Percentiles rank a stretch among this genome's conserved stretches.
phyloP scores from a whole-genome alignment of 768 basidiomycete genomes.

The Austroboletus festivus region DNA sequence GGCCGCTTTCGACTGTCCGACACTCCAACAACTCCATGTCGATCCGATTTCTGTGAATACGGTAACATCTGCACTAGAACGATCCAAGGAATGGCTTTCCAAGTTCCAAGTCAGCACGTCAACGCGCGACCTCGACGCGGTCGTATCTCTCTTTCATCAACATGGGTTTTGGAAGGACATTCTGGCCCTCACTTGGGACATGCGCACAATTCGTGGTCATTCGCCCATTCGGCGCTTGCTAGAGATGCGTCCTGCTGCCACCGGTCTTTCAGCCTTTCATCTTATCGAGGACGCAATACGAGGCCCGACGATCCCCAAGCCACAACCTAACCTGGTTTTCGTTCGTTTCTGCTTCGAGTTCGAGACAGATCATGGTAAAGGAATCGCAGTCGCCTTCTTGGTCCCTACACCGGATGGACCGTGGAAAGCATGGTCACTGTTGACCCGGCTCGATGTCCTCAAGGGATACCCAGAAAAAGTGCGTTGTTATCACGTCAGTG shows the following conservation, averaged over 20 bases:
- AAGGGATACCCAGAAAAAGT: constrained; percentile 49
- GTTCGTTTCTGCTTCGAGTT: constrained; percentile 57
- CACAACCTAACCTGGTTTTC: constrained; percentile 55
- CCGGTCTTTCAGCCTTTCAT: constrained; percentile 15
- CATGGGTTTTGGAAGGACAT: constrained; percentile 49
- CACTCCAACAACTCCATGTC: constrained; percentile 18
- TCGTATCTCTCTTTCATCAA: constrained; percentile 19
- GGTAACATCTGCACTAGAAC: constrained; percentile 8
- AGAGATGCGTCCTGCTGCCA: constrained; percentile 32
- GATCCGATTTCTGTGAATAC: constrained; percentile 10
- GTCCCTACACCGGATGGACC: constrained; percentile 34
- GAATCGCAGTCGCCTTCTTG: constrained; percentile 52
- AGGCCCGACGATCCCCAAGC: constrained; percentile 34
- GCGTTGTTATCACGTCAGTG: background rate
- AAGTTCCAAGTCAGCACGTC: constrained; percentile 11
- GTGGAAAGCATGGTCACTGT: constrained; percentile 62
- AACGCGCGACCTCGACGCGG: background rate
- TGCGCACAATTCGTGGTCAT: constrained; percentile 45
- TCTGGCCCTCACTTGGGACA: constrained; percentile 50
- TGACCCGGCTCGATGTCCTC: constrained; percentile 57
- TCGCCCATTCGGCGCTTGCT: constrained; percentile 37
- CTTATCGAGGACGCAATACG: constrained; percentile 27
- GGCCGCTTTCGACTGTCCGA: constrained; percentile 19
- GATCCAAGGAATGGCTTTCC: constrained; percentile 18
- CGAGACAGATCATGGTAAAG: constrained; percentile 44